These are phyloP conservation scores for Primulina tabacum DNA, from an alignment of 257 asterid genomes.

Conservation along the genomic window DNA sequence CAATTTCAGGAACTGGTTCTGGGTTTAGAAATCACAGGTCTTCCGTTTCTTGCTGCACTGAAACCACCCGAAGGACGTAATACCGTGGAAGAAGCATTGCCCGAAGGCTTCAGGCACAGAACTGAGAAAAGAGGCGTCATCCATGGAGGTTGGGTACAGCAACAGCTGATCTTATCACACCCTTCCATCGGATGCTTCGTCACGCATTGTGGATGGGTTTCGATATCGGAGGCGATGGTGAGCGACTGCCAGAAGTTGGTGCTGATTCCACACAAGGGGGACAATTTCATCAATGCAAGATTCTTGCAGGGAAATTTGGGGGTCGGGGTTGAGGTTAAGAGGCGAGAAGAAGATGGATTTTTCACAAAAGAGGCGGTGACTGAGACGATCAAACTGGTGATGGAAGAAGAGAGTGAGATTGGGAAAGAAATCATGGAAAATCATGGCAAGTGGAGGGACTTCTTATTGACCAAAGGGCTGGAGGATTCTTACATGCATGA, in stretches of 20 bases:
- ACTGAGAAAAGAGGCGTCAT: conserved; percentile 32
- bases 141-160: conserved; percentile 43
- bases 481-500: conserved; percentile 27
- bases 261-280: conserved; percentile 30
- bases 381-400: conserved; percentile 29
- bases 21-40: conserved; percentile 38
- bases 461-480: conserved; percentile 19
- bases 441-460: conserved; percentile 31
- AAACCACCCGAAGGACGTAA: conserved; percentile 36
- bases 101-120: conserved; percentile 29
- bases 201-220: conserved; percentile 46
- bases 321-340: conserved; percentile 42
- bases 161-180: conserved; percentile 34
- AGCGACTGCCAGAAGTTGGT: conserved; percentile 37
- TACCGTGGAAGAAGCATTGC: conserved; percentile 37
- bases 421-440: conserved; percentile 36
- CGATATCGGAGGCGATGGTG: conserved; percentile 38
- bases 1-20: conserved; percentile 33
- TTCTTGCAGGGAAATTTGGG: conserved; percentile 33
- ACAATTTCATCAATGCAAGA: conserved; percentile 35
- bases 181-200: conserved; percentile 44
- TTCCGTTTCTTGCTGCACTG: conserved; percentile 35
- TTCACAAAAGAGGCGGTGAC: conserved; percentile 37
- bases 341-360: conserved; percentile 43
- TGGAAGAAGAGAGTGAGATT: conserved; percentile 29